phyloP scores from a whole-genome alignment of 129 eudicot species.

The Chrysanthemum lavandulifolium region DNA sequence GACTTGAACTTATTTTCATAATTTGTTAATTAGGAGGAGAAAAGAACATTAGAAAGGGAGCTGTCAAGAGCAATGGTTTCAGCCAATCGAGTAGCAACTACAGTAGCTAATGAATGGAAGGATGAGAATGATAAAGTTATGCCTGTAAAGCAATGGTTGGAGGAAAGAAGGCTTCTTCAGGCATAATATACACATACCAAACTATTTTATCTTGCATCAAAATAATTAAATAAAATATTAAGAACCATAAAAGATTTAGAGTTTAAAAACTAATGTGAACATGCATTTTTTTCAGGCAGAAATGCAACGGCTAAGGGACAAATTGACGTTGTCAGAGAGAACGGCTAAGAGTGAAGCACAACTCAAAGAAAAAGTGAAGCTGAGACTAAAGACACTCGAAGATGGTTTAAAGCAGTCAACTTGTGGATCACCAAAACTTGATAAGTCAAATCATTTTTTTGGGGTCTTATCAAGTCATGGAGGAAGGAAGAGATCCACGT shows the following conservation, averaged over 20 bases:
- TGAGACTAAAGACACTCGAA: conserved; percentile 85
- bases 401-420: conserved; percentile 71
- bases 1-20: not conserved
- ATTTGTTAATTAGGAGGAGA: conserved; percentile 63
- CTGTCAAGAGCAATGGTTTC: conserved; percentile 81
- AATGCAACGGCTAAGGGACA: conserved; percentile 77
- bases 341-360: conserved; percentile 89
- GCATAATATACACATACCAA: conserved; percentile 28
- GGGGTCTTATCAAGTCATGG: conserved; percentile 59
- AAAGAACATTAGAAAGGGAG: conserved; percentile 88
- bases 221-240: not conserved
- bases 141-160: conserved; percentile 94
- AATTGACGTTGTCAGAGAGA: conserved; percentile 72
- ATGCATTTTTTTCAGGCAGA: conserved; percentile 58
- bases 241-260: not conserved
- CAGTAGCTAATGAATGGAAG: conserved; percentile 95
- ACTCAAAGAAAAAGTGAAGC: conserved; percentile 78
- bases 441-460: conserved; percentile 41
- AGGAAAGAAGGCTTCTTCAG: conserved; percentile 83
- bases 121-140: conserved; percentile 82
- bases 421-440: conserved; percentile 49
- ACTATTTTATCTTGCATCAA: not conserved
- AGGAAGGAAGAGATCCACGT: conserved; percentile 61
- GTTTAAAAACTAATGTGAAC: not conserved
- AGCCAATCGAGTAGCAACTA: conserved; percentile 83